These are phyloP conservation scores for Neurospora hispaniola DNA, from an alignment of 495 filamentous ascomycete genomes.

Conservation along the genomic window DNA sequence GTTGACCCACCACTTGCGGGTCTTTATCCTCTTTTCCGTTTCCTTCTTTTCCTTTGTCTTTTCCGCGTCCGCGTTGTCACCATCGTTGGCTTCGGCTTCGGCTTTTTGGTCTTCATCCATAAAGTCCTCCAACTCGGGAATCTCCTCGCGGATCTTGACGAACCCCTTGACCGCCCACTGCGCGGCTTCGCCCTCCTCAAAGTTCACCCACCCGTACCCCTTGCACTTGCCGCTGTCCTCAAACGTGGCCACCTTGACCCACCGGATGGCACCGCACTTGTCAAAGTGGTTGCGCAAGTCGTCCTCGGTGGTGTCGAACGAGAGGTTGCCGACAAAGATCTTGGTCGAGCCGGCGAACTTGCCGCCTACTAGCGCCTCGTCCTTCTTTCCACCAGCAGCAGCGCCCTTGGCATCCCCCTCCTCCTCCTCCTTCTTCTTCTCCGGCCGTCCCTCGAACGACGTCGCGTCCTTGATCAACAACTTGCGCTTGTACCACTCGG, in stretches of 20 bases:
- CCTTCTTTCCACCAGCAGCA: constrained; percentile 2
- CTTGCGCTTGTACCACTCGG: constrained; percentile 58
- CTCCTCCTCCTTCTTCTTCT: constrained; percentile 29
- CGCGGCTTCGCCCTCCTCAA: constrained; percentile 65
- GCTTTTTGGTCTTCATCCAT: constrained; percentile 43
- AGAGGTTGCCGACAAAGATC: constrained; percentile 86
- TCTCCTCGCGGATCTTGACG: constrained; percentile 49
- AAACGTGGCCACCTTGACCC: constrained; percentile 84
- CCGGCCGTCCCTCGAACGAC: constrained; percentile 67
- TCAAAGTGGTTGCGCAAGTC: constrained; percentile 66
- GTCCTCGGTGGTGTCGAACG: constrained; percentile 76
- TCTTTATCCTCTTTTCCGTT: constrained; percentile 41
- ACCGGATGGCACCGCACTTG: constrained; percentile 68
- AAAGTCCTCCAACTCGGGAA: constrained; percentile 44
- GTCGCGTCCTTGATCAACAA: constrained; percentile 88
- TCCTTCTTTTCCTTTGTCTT: constrained; percentile 8
- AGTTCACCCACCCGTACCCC: constrained; percentile 90
- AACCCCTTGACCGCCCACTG: constrained; percentile 74
- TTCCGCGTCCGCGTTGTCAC: background rate
- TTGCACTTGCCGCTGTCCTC: constrained; percentile 97
- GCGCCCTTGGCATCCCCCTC: constrained; percentile 6
- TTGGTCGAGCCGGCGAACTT: constrained; percentile 42
- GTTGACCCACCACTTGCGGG: constrained; percentile 73
- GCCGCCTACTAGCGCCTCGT: constrained; percentile 14
- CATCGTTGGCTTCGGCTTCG: constrained; percentile 13